Percentiles rank a stretch among this genome's conserved stretches.
phyloP scores from a whole-genome alignment of 2,329 filamentous ascomycete species.

The Colletotrichum sp. region DNA sequence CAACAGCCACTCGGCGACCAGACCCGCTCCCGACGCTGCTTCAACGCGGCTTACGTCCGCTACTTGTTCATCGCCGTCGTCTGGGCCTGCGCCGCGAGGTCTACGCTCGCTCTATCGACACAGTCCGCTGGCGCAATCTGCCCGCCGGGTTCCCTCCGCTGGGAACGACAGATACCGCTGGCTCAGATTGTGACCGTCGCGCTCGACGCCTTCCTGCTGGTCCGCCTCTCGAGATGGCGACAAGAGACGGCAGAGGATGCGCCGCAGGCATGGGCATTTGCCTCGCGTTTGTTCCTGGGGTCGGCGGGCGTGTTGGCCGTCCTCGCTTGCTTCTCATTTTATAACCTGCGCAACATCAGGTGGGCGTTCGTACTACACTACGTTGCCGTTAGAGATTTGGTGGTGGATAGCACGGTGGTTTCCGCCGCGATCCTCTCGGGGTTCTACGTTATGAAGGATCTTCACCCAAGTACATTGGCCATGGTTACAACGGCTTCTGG shows the following conservation, averaged over 20 bases:
- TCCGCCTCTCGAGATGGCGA: slow-evolving; percentile 28
- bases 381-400: slow-evolving; percentile 32
- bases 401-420: slow-evolving; percentile 31
- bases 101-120: slow-evolving; percentile 29
- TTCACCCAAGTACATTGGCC: slow-evolving; percentile 32
- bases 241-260: slow-evolving; percentile 28
- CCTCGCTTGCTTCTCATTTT: slow-evolving; percentile 30
- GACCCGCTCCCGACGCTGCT: neutral
- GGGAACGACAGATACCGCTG: slow-evolving; percentile 32
- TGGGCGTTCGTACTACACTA: slow-evolving; percentile 33
- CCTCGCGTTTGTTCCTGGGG: slow-evolving; percentile 26
- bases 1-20: slow-evolving; percentile 26
- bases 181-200: slow-evolving; percentile 30
- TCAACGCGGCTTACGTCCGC: slow-evolving; percentile 4
- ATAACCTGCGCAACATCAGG: slow-evolving; percentile 30
- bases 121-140: slow-evolving; percentile 33
- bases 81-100: slow-evolving; percentile 35
- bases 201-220: slow-evolving; percentile 36
- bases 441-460: slow-evolving; percentile 28
- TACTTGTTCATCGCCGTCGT: slow-evolving; percentile 29
- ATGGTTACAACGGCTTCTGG: slow-evolving; percentile 27
- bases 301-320: slow-evolving; percentile 28
- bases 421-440: slow-evolving; percentile 27
- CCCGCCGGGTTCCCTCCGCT: slow-evolving; percentile 25
- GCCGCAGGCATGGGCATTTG: slow-evolving; percentile 25